Evolutionary conservation across 192 early-diverging fungal genomes (phyloP).

Genomic region (Linnemannia exigua): DNA sequence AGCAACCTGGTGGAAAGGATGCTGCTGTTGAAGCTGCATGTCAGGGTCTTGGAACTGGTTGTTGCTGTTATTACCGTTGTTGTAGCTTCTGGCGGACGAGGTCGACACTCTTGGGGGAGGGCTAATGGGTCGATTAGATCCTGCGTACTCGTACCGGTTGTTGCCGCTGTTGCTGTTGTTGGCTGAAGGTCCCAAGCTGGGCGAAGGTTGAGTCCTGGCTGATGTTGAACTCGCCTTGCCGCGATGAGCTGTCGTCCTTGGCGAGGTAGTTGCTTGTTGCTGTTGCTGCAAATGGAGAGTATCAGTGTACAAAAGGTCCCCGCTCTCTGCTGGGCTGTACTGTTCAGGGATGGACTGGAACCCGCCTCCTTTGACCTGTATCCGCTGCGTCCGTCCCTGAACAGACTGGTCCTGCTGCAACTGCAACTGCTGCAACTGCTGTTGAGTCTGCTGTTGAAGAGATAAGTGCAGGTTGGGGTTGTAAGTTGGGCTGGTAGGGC

Average conservation of each 20-base stretch:
- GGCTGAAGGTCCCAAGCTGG: neutral
- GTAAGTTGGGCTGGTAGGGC: conserved; percentile 15
- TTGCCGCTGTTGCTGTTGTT: neutral
- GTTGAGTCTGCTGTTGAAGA: conserved; percentile 32
- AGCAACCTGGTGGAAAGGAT: conserved; percentile 37
- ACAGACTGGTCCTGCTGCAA: neutral
- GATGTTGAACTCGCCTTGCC: neutral
- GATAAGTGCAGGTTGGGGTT: neutral
- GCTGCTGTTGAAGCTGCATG: conserved; percentile 45
- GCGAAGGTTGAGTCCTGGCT: neutral
- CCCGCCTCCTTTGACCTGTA: conserved; percentile 1
- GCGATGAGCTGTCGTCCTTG: neutral
- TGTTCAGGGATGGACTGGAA: conserved; percentile 25
- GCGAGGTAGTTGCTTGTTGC: neutral
- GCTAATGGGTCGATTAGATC: neutral
- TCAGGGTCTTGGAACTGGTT: neutral
- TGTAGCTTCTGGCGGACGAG: neutral
- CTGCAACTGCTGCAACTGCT: conserved; percentile 24
- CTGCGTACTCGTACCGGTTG: neutral
- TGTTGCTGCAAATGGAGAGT: neutral
- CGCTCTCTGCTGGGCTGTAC: neutral
- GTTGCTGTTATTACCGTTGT: neutral
- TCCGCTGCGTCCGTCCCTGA: neutral
- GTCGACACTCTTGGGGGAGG: neutral
- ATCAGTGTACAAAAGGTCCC: conserved; percentile 19